A percentile compares a stretch with the other conserved stretches of the same genome.
Evolutionary conservation across 257 asterid genomes (phyloP).

Genomic region (Rauvolfia tetraphylla): DNA sequence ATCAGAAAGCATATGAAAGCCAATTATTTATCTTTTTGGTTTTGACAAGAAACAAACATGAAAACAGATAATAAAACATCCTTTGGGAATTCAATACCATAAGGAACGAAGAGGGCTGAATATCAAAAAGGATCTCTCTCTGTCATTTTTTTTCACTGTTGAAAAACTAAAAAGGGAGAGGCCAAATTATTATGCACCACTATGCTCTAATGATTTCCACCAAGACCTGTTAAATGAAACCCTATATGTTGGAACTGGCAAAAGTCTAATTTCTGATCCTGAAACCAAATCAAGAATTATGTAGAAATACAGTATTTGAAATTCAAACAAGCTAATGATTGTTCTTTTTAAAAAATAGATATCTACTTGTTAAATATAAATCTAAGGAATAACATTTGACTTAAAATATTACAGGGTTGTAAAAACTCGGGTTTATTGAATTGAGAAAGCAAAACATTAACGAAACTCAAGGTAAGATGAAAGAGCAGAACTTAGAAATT

Average conservation of each 20-base stretch:
- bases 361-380: background rate
- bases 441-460: background rate
- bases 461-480: background rate
- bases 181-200: too few relatives aligned
- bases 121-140: background rate
- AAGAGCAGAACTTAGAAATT: background rate
- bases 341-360: background rate
- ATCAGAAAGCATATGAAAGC: too few relatives aligned
- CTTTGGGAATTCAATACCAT: background rate
- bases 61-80: too few relatives aligned
- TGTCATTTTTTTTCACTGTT: too few relatives aligned
- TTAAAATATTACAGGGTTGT: background rate
- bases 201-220: background rate
- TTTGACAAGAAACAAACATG: too few relatives aligned
- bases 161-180: too few relatives aligned
- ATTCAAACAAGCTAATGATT: background rate
- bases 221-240: background rate
- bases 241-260: background rate
- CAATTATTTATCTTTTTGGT: too few relatives aligned
- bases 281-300: background rate
- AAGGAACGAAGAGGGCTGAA: background rate
- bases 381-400: background rate
- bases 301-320: background rate
- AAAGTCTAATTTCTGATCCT: background rate
- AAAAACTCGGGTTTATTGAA: background rate